Evolutionary conservation across 2,329 filamentous ascomycete genomes (phyloP), one percentile per base, ranked within the genome.

Genomic region (Coniella vitis): DNA sequence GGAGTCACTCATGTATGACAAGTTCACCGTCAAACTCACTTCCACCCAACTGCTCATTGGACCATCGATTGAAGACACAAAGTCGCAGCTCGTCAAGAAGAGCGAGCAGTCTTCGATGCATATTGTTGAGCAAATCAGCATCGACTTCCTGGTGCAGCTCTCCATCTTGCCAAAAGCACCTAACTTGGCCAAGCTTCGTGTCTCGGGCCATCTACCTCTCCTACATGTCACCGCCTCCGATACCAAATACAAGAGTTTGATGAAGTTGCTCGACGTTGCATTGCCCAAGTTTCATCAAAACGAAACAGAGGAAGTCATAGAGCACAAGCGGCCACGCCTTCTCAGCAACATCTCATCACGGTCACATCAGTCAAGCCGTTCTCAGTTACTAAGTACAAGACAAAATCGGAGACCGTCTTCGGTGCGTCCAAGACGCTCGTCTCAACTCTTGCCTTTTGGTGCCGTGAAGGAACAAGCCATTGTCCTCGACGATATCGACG

Each of bases 81-180:
- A 91, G 62, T 76, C 83, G 4, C 89, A 96, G 58, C 74, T 98
- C 3, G 76, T 78, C 12, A 74, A 81, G 22, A 78, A 80, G 54
- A 79, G 84, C 21, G 79, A 85, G 7, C 74, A 76, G 1, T 84
- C 84, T 49, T 83, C 84, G 54, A 76, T 94, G 56, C 91, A 97
- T 63, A 83, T 99, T 47, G 88, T 99, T 32, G 91, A 99, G 64
- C 84, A 88, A 56, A 98, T 98, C 71, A 98, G 95, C 57, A 87
- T 99, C 58, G 88, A 97, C 64, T 97, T 99, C 63, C 83, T 90
- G 10, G 81, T 99, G n/a, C 90, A 96, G 63, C 85, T 87, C 17
- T 98, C 90, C 7, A 99, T 99, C 57, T 73, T 98, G n/a, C 93
- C 93, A 0, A 96, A 96, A 63, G 89, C 89, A 1, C 86, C 91